Evolutionary conservation across 768 basidiomycete genomes (phyloP).

Genomic region (Auricularia auricula-judae): DNA sequence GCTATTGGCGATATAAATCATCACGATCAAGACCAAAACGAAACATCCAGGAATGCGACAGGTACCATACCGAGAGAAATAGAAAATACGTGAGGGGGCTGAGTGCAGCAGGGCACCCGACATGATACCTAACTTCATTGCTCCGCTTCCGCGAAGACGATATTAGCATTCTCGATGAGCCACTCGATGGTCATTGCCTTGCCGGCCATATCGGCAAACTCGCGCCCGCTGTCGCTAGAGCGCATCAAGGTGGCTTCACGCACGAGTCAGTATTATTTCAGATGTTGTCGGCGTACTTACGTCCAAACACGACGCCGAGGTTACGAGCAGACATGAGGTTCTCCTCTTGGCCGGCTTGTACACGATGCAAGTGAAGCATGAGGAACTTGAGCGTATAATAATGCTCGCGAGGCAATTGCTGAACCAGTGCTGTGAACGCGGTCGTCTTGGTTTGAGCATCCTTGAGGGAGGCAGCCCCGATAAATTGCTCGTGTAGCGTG

Average conservation of each 20-base stretch:
- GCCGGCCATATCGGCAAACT: slow-evolving; percentile 96
- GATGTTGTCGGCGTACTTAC: slow-evolving; percentile 39
- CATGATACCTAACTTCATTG: neutral
- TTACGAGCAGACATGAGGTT: slow-evolving; percentile 96
- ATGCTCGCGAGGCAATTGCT: slow-evolving; percentile 74
- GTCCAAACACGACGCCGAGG: slow-evolving; percentile 95
- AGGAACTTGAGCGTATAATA: slow-evolving; percentile 73
- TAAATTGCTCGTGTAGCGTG: slow-evolving; percentile 84
- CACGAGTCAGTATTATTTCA: slow-evolving; percentile 2
- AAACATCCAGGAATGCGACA: neutral
- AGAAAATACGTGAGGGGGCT: neutral
- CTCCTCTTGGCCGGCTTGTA: slow-evolving; percentile 52
- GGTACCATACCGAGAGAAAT: neutral
- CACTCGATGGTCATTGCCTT: slow-evolving; percentile 90
- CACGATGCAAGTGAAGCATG: slow-evolving; percentile 77
- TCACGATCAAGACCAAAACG: neutral
- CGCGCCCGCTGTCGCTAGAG: slow-evolving; percentile 72
- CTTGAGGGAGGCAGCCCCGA: slow-evolving; percentile 53
- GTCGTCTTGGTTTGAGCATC: slow-evolving; percentile 50
- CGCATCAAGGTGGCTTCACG: slow-evolving; percentile 81
- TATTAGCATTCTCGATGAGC: slow-evolving; percentile 80
- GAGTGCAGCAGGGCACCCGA: neutral
- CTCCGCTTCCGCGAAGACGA: slow-evolving; percentile 28
- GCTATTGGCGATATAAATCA: neutral
- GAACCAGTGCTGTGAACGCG: slow-evolving; percentile 55